These are phyloP conservation scores for Aspergillus sp. DNA, from an alignment of 2,329 filamentous ascomycete genomes.

Conservation along the genomic window DNA sequence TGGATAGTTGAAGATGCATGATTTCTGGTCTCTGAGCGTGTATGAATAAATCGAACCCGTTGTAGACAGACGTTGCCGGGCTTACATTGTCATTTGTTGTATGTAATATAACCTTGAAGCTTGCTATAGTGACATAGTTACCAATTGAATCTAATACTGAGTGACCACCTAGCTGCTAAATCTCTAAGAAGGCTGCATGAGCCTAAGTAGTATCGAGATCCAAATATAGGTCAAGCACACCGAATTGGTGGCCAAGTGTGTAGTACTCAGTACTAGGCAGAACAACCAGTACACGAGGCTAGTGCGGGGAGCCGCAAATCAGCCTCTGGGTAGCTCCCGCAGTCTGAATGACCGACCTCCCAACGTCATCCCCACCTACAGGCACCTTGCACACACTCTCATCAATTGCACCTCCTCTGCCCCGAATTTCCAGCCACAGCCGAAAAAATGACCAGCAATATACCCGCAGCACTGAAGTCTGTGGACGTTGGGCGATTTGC, in stretches of 20 bases:
- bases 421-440: not conserved
- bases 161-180: too few species aligned
- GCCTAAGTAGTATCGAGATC: too few species aligned
- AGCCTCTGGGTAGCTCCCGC: not conserved
- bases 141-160: too few species aligned
- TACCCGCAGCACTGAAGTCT: conserved; percentile 72
- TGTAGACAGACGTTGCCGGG: too few species aligned
- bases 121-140: too few species aligned
- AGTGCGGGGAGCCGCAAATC: conserved; percentile 5
- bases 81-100: too few species aligned
- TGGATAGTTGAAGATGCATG: conserved; percentile 40
- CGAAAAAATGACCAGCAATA: conserved; percentile 64
- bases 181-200: too few species aligned
- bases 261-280: too few species aligned
- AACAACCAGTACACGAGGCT: not conserved
- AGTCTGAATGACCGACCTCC: conserved; percentile 10
- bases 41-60: not conserved
- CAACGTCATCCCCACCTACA: conserved; percentile 25
- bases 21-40: conserved; percentile 3
- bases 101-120: too few species aligned
- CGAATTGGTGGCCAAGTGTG: too few species aligned
- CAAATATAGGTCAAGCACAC: too few species aligned
- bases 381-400: not conserved
- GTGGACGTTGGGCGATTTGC: conserved; percentile 84
- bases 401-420: not conserved